Evolutionary conservation across 768 basidiomycete species (phyloP).

Genomic region (Leucosporidium creatinivorum): DNA sequence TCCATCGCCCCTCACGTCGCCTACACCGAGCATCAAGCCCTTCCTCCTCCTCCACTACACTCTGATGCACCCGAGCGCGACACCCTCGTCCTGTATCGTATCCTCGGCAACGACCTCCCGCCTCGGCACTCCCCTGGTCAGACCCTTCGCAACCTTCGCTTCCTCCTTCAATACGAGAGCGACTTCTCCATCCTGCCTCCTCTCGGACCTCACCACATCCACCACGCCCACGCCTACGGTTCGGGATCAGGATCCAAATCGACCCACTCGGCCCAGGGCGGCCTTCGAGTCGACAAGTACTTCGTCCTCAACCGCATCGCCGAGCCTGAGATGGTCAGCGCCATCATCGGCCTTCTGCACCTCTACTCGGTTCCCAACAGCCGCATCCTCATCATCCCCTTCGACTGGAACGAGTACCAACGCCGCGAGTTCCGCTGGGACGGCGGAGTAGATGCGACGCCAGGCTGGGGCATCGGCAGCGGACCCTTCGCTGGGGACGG

Average conservation of each 20-base stretch:
- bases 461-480: slow-evolving; percentile 34
- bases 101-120: slow-evolving; percentile 40
- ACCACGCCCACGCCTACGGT: slow-evolving; percentile 31
- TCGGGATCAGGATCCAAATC: slow-evolving; percentile 17
- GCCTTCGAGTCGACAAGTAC: slow-evolving; percentile 36
- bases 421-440: slow-evolving; percentile 35
- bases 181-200: slow-evolving; percentile 32
- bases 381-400: slow-evolving; percentile 36
- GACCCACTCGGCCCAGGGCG: slow-evolving; percentile 22
- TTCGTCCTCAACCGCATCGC: slow-evolving; percentile 39
- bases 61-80: slow-evolving; percentile 33
- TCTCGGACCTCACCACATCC: slow-evolving; percentile 28
- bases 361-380: slow-evolving; percentile 31
- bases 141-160: slow-evolving; percentile 38
- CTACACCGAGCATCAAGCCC: slow-evolving; percentile 24
- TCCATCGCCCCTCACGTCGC: slow-evolving; percentile 21
- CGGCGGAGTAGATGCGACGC: slow-evolving; percentile 30
- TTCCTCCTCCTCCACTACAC: slow-evolving; percentile 26
- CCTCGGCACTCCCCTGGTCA: slow-evolving; percentile 39
- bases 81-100: slow-evolving; percentile 39
- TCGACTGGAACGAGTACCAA: slow-evolving; percentile 37
- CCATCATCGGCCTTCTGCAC: slow-evolving; percentile 34
- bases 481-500: slow-evolving; percentile 3
- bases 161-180: slow-evolving; percentile 38
- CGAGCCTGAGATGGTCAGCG: slow-evolving; percentile 26